A percentile compares a stretch with the other conserved stretches of the same genome.
phyloP scores from a whole-genome alignment of 345 rosid species.

The Eucalyptus caleyi region DNA sequence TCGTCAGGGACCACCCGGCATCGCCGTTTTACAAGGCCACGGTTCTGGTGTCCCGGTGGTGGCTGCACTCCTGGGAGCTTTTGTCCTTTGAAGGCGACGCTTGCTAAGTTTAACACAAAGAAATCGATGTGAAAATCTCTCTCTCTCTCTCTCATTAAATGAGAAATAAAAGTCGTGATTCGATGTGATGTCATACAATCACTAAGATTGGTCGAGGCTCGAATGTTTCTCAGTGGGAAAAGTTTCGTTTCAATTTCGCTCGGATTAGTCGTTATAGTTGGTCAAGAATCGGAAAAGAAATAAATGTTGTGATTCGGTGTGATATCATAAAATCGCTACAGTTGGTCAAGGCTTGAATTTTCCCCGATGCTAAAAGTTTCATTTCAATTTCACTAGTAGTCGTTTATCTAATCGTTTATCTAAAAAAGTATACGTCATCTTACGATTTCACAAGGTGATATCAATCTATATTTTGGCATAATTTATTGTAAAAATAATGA shows the following conservation, averaged over 20 bases:
- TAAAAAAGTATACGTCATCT: neutral
- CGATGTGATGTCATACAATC: accelerated
- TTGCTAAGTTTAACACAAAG: neutral
- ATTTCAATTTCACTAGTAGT: neutral
- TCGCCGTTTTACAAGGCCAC: neutral
- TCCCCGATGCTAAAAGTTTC: no score
- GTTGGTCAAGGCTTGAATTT: neutral
- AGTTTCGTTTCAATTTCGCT: neutral
- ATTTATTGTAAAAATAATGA: neutral
- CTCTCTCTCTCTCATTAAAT: neutral
- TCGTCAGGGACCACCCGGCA: neutral
- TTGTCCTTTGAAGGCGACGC: neutral
- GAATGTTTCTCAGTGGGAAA: no score
- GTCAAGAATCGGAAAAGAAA: neutral
- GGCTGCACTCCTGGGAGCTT: neutral
- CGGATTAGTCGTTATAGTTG: neutral
- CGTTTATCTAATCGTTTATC: neutral
- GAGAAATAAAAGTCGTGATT: neutral
- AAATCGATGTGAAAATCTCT: neutral
- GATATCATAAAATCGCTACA: neutral
- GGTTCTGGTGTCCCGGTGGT: neutral
- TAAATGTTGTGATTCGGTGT: neutral
- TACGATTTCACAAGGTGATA: neutral
- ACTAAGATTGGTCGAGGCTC: accelerated
- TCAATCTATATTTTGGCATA: neutral